Conservation (phyloP, 495 filamentous ascomycete species). For the Thermothielavioides terrestris region DNA sequence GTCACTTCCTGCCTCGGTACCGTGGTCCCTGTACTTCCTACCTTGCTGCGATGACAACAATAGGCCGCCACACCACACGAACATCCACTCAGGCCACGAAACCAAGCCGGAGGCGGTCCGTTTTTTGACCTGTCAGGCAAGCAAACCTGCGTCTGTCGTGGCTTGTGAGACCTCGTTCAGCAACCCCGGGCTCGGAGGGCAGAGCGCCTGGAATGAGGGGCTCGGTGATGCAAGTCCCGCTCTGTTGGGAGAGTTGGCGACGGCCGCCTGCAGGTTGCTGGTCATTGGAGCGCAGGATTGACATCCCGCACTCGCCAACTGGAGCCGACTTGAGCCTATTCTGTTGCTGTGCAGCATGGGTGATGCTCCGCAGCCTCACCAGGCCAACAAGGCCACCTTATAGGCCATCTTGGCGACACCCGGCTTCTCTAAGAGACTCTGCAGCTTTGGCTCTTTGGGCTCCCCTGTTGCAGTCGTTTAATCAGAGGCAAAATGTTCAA, state of each 20-base stretch:
- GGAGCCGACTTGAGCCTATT: conserved; percentile 14
- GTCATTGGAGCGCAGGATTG: not conserved
- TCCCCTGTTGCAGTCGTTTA: not conserved
- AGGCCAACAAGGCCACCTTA: too few relatives aligned
- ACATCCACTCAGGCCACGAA: not conserved
- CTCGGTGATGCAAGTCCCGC: not conserved
- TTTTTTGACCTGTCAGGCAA: not conserved
- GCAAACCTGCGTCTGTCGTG: not conserved
- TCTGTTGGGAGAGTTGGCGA: not conserved
- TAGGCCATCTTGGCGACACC: conserved; percentile 10
- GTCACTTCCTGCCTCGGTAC: too few relatives aligned
- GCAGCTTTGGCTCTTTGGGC: not conserved
- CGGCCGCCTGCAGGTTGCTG: not conserved
- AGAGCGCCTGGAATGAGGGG: not conserved
- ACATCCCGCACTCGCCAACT: conserved; percentile 20
- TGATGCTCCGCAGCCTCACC: conserved; percentile 12
- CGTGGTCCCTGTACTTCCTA: too few relatives aligned
- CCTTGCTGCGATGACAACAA: too few relatives aligned
- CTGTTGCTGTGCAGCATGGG: conserved; percentile 3
- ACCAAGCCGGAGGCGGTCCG: not conserved
- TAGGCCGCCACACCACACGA: not conserved
- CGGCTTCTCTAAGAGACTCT: conserved; percentile 7
- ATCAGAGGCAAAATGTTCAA: conserved; percentile 23
- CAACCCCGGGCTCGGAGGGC: too few relatives aligned
- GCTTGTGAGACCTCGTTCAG: not conserved